Base-by-base conservation (phyloP, 2,329 filamentous ascomycete genomes). In the Zasmidium angulare region DNA sequence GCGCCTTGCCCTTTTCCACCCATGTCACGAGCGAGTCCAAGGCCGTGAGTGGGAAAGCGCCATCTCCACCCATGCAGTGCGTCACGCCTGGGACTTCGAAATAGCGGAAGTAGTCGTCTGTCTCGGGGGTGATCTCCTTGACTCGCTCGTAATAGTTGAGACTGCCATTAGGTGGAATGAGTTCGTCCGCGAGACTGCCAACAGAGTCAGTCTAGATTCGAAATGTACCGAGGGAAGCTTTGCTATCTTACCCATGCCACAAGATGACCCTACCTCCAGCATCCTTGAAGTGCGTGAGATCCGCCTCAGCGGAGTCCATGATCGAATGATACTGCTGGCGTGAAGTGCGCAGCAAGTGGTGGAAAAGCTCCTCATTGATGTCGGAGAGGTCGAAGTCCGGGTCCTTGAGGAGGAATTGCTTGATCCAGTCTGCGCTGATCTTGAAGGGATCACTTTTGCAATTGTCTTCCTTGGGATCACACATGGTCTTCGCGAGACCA, bases 221-320 rank as follows among this genome's bases (percentile, higher is more conserved):
- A 26, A 10, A 50, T 20, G 23, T 40, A 24, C 2, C 11, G 1
- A 29, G n/a, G n/a, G n/a, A n/a, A n/a, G n/a, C n/a, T 43, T n/a
- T 22, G 22, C 22, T 22, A 7, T 11, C 43, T 50, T 24, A 56
- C 53, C 53, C 55, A 40, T 58, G 55, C 55, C 55, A 58, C n/a
- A 46, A 31, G 10, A 79, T 66, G 58, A 79, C 67, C 56, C 78
- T 79, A 0, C 72, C 75, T 0, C 74, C 76, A 0, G 65, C 58
- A 2, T 67, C 51, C 20, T 70, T 67, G 64, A 78, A 79, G 0
- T 31, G 62, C 1, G 68, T 65, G 0, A 79, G 67, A 56, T 78
- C 70, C 2, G 75, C 68, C 43, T 76, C 65, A n/a, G 68, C 61
- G 1, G 73, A 74, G 12, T 72, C 72, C 46, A 78, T 74, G 40